Base-by-base conservation (phyloP, 352 stramenopile species). In the Pythium pyrilobum region DNA sequence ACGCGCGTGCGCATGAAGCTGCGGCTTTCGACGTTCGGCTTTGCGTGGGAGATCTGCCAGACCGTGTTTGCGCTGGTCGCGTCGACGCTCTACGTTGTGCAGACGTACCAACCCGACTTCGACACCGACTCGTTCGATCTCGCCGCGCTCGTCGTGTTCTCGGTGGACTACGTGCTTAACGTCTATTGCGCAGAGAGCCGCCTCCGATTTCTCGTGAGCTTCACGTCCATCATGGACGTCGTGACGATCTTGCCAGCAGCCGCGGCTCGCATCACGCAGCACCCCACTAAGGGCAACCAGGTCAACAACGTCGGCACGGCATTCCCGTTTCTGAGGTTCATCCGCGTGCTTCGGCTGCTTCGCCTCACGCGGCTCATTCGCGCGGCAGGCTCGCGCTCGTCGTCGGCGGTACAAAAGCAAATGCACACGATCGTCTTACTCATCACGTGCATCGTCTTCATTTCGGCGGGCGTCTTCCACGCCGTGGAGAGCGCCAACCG, bases 381-480 rank as follows among this genome's bases (percentile, higher is more conserved):
- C 3, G 62, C 68, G 0, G 72, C 72, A 4, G 67, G 70, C n/a
- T 72, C 63, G 0, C 69, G 67, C 9, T 77, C 70, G 15, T 69
- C 81, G 9, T 84, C 76, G 3, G 74, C 77, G 18, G 72, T 87
- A 15, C 73, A 85, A 43, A 84, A 80, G 52, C 77, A 85, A 58
- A 72, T 87, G 6, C 72, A 81, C 56, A 79, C 71, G 13, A 78
- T 87, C 45, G 43, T 78, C n/a, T 65, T 87, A 27, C 67, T 87
- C 23, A 75, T 78, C 38, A 74, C 70, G 23, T 83, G 71, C 61
- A 78, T 87, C 34, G 64, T 85, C 15, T 87, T 87, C 57, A 80
- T 87, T 18, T 66, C 76, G 5, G 76, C 76, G 2, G 73, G 73
- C 3, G 48, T 85, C 20, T 87, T 83, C 41, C 74, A 87, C 41